These are phyloP conservation scores for Calonectria henricotiae DNA, from an alignment of 2,329 filamentous ascomycete genomes.

Conservation along the genomic window DNA sequence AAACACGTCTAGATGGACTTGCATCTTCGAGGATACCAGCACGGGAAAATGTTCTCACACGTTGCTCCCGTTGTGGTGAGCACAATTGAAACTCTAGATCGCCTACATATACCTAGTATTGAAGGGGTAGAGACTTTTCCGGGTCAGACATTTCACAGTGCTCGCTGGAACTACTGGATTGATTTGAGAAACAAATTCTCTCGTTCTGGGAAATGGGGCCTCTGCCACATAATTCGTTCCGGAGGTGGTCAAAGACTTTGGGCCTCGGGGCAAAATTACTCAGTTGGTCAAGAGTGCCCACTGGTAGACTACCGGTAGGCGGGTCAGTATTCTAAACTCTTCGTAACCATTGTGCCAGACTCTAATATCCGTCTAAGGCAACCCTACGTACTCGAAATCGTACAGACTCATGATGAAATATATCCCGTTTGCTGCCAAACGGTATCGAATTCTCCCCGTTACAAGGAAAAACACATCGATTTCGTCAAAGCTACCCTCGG, in stretches of 20 bases:
- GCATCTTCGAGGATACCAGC: slow-evolving; percentile 15
- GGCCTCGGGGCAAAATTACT: slow-evolving; percentile 12
- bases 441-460: slow-evolving; percentile 13
- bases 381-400: slow-evolving; percentile 1
- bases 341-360: no score
- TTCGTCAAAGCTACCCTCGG: no score
- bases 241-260: slow-evolving; percentile 18
- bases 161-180: slow-evolving; percentile 27
- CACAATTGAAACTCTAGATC: slow-evolving; percentile 29
- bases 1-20: slow-evolving; percentile 3
- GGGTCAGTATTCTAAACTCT: not conserved
- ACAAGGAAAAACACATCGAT: slow-evolving; percentile 28
- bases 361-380: not conserved
- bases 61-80: slow-evolving; percentile 24
- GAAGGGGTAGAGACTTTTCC: slow-evolving; percentile 16
- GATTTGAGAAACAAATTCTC: slow-evolving; percentile 22
- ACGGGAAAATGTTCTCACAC: slow-evolving; percentile 7
- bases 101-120: slow-evolving; percentile 19
- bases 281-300: slow-evolving; percentile 34
- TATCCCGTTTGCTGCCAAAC: not conserved
- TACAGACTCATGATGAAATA: slow-evolving; percentile 27
- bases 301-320: slow-evolving; percentile 25
- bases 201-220: slow-evolving; percentile 28
- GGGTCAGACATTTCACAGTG: slow-evolving; percentile 23
- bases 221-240: slow-evolving; percentile 31